Conservation (phyloP, 2,329 filamentous ascomycete species). For the Colletotrichum sp. region DNA sequence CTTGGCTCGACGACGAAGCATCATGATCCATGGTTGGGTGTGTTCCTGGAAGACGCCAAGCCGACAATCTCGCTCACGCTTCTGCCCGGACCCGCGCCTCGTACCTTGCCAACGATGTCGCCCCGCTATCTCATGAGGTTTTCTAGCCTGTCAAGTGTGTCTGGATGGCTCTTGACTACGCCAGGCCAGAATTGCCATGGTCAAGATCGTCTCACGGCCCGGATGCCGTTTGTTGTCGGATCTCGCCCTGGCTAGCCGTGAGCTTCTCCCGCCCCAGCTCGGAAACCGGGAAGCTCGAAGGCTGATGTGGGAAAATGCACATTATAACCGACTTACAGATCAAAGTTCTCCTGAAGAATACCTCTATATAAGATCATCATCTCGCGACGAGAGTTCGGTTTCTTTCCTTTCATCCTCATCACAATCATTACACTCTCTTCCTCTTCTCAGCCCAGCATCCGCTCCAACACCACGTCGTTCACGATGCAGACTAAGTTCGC, state of each 20-base stretch:
- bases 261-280: background rate
- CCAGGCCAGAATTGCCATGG: background rate
- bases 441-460: background rate
- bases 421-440: background rate
- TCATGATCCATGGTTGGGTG: background rate
- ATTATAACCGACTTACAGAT: background rate
- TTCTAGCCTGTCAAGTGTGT: background rate
- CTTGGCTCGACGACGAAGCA: slow-evolving; percentile 18
- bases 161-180: background rate
- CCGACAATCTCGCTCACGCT: background rate
- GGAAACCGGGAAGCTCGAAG: background rate
- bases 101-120: background rate
- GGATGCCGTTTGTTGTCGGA: slow-evolving; percentile 10
- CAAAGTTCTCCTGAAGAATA: background rate
- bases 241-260: background rate
- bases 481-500: slow-evolving; percentile 34
- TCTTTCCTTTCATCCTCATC: slow-evolving; percentile 2
- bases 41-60: background rate
- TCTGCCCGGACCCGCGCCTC: background rate
- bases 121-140: background rate
- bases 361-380: slow-evolving; percentile 3
- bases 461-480: slow-evolving; percentile 6
- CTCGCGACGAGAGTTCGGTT: background rate
- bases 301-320: background rate
- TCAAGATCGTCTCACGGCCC: slow-evolving; percentile 9